These are phyloP conservation scores for Punctularia strigosozonata DNA, from an alignment of 768 basidiomycete genomes.

Conservation along the genomic window DNA sequence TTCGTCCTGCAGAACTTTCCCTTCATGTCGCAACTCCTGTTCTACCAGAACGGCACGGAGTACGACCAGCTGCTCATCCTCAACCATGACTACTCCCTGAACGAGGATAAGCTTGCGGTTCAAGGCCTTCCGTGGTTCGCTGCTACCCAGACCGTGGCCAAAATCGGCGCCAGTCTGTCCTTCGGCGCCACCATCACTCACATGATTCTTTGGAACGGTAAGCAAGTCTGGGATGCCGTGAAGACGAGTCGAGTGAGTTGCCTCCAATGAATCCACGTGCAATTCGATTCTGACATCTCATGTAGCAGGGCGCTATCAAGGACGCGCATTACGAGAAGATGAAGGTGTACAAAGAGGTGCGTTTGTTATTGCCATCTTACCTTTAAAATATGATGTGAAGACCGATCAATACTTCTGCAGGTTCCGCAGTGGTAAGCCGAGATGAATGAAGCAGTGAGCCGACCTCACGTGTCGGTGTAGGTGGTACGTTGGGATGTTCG, in stretches of 20 bases:
- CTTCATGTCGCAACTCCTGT: conserved; percentile 16
- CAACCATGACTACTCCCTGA: conserved; percentile 29
- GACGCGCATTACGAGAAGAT: conserved; percentile 41
- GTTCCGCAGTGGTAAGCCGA: conserved; percentile 27
- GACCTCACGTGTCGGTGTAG: conserved; percentile 20
- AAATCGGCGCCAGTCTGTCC: too few relatives aligned
- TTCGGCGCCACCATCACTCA: conserved; percentile 40
- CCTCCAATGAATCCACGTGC: conserved; percentile 38
- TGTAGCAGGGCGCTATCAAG: conserved; percentile 29
- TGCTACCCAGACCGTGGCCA: conserved; percentile 44
- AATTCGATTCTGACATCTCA: conserved; percentile 27
- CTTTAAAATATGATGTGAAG: too few relatives aligned
- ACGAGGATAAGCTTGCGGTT: conserved; percentile 24
- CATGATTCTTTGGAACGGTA: conserved; percentile 35
- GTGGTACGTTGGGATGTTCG: conserved; percentile 20
- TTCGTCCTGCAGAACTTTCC: conserved; percentile 16
- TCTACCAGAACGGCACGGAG: conserved; percentile 12
- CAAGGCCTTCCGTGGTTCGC: conserved; percentile 37
- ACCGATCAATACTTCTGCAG: too few relatives aligned
- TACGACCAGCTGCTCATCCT: conserved; percentile 16
- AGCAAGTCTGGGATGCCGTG: conserved; percentile 32
- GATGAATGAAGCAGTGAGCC: too few relatives aligned
- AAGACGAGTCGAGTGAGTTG: conserved; percentile 26
- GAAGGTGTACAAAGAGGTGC: conserved; percentile 31
- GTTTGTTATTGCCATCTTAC: conserved; percentile 40